A percentile compares a stretch with the other conserved stretches of the same genome.
phyloP scores from a whole-genome alignment of 1,139 yeast genomes.

The Debaryomyces sp. region DNA sequence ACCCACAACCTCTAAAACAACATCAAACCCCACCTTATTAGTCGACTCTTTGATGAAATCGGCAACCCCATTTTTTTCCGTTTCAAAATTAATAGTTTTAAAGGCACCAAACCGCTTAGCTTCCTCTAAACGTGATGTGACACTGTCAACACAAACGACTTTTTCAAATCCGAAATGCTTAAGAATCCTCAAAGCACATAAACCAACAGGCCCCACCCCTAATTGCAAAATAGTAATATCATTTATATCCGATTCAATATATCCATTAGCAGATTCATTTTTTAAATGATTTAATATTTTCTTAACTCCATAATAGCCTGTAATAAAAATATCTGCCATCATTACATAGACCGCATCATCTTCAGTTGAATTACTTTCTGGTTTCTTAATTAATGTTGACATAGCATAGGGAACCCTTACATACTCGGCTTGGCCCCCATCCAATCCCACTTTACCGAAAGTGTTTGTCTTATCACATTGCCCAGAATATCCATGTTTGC shows the following conservation, averaged over 20 bases:
- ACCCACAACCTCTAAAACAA: constrained; percentile 62
- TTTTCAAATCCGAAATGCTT: constrained; percentile 48
- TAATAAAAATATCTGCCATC: constrained; percentile 70
- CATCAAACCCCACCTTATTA: constrained; percentile 51
- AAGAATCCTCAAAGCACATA: constrained; percentile 54
- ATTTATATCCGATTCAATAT: constrained; percentile 20
- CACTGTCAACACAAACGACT: constrained; percentile 55
- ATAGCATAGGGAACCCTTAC: constrained; percentile 61
- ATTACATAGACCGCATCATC: constrained; percentile 54
- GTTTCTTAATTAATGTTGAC: constrained; percentile 49
- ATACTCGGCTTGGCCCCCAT: constrained; percentile 65
- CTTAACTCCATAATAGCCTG: constrained; percentile 62
- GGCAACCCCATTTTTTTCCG: constrained; percentile 30
- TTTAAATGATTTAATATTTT: constrained; percentile 48
- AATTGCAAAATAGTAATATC: constrained; percentile 51
- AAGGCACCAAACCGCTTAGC: constrained; percentile 50
- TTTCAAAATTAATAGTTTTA: constrained; percentile 44
- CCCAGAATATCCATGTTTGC: constrained; percentile 54
- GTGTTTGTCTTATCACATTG: constrained; percentile 55
- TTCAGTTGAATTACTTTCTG: constrained; percentile 25
- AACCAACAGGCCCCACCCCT: constrained; percentile 70
- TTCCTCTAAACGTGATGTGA: constrained; percentile 47
- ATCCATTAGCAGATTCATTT: constrained; percentile 22
- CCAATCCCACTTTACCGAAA: constrained; percentile 56
- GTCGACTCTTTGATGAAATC: constrained; percentile 31